These are phyloP conservation scores for Candida glucosophila DNA, from an alignment of 1,139 yeast genomes.

Conservation along the genomic window DNA sequence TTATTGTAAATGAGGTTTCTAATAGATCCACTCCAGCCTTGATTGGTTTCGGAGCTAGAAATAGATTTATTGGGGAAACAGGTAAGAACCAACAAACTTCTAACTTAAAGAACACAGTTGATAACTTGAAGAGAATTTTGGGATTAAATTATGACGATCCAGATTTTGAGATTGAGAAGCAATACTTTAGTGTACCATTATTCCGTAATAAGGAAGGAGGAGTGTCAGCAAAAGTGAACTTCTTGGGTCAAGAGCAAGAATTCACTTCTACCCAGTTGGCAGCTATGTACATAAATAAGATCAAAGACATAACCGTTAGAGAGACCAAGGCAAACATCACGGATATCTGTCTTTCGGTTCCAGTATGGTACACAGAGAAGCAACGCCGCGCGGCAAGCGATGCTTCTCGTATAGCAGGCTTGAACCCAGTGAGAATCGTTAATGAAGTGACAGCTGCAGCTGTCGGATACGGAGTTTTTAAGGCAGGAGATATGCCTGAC, in stretches of 20 bases:
- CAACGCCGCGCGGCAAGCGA: slow-evolving; percentile 97
- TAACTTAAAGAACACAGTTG: slow-evolving; percentile 92
- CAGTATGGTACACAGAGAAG: slow-evolving; percentile 93
- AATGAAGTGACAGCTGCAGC: slow-evolving; percentile 98
- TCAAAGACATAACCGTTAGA: slow-evolving; percentile 68
- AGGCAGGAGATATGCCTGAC: slow-evolving; percentile 88
- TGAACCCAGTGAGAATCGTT: slow-evolving; percentile 96
- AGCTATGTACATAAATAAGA: slow-evolving; percentile 91
- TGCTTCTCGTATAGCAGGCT: slow-evolving; percentile 91
- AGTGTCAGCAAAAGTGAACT: slow-evolving; percentile 80
- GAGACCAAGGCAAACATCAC: slow-evolving; percentile 77
- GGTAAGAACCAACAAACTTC: slow-evolving; percentile 96
- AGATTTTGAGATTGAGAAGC: slow-evolving; percentile 66
- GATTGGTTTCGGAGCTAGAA: slow-evolving; percentile 86
- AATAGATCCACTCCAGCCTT: slow-evolving; percentile 94
- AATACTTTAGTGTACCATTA: slow-evolving; percentile 64
- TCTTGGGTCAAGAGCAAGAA: slow-evolving; percentile 67
- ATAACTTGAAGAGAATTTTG: slow-evolving; percentile 83
- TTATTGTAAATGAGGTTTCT: slow-evolving; percentile 96
- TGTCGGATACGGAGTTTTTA: slow-evolving; percentile 98
- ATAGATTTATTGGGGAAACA: slow-evolving; percentile 88
- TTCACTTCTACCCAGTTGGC: slow-evolving; percentile 85
- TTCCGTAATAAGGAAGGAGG: slow-evolving; percentile 64
- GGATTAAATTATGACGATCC: slow-evolving; percentile 75
- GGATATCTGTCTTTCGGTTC: slow-evolving; percentile 92